These are phyloP conservation scores for Lentinula boryana DNA, from an alignment of 768 basidiomycete genomes.

Conservation along the genomic window DNA sequence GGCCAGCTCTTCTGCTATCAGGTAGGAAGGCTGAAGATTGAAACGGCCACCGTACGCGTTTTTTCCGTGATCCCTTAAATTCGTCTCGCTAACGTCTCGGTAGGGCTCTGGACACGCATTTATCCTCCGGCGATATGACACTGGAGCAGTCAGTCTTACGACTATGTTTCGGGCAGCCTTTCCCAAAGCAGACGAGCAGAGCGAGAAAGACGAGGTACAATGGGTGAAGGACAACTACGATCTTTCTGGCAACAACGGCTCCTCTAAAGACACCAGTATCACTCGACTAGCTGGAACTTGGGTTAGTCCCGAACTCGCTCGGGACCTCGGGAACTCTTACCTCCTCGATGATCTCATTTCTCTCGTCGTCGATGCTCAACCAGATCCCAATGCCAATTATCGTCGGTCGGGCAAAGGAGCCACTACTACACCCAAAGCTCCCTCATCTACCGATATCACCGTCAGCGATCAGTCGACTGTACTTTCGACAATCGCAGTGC, in stretches of 20 bases:
- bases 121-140: slow-evolving; percentile 90
- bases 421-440: slow-evolving; percentile 20
- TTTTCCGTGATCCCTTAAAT: not conserved
- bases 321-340: slow-evolving; percentile 65
- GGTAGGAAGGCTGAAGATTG: slow-evolving; percentile 87
- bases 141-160: slow-evolving; percentile 85
- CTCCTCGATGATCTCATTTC: slow-evolving; percentile 53
- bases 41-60: slow-evolving; percentile 63
- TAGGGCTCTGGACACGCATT: slow-evolving; percentile 84
- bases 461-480: slow-evolving; percentile 24
- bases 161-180: slow-evolving; percentile 97
- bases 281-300: slow-evolving; percentile 87
- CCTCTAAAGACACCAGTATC: slow-evolving; percentile 47
- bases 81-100: slow-evolving; percentile 7
- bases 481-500: slow-evolving; percentile 28
- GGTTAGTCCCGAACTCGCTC: slow-evolving; percentile 64
- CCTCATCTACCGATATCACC: slow-evolving; percentile 15
- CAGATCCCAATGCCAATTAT: slow-evolving; percentile 75
- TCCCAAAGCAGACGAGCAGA: slow-evolving; percentile 68
- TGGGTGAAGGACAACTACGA: slow-evolving; percentile 84
- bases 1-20: slow-evolving; percentile 19
- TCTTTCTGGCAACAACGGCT: slow-evolving; percentile 70
- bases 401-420: slow-evolving; percentile 54
- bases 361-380: slow-evolving; percentile 61
- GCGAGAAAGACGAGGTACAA: slow-evolving; percentile 72